phyloP scores from a whole-genome alignment of 345 rosid genomes.

The Bruguiera gymnorhiza region DNA sequence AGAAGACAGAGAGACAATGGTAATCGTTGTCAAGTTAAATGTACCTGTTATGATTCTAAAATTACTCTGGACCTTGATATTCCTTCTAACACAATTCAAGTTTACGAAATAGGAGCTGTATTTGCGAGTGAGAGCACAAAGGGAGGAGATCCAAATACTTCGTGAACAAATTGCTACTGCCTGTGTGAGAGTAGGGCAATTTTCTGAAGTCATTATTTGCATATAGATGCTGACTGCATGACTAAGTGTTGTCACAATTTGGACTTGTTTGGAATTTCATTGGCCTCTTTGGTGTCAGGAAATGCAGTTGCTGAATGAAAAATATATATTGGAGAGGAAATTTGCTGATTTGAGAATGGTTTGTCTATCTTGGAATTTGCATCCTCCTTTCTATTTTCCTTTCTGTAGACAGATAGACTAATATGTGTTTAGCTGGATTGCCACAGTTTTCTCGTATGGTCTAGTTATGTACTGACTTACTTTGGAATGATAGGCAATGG shows the following conservation, averaged over 20 bases:
- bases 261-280: conserved; percentile 7
- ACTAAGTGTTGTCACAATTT: conserved; percentile 9
- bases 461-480: conserved; percentile 17
- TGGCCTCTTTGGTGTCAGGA: conserved; percentile 52
- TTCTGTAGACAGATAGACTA: not conserved
- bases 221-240: not conserved
- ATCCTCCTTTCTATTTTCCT: not conserved
- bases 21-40: conserved; percentile 22
- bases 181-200: conserved; percentile 55
- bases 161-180: conserved; percentile 76
- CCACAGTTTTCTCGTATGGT: conserved; percentile 16
- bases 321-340: conserved; percentile 74
- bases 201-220: conserved; percentile 3
- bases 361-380: conserved; percentile 29
- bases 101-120: conserved; percentile 52
- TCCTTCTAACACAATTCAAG: conserved; percentile 20
- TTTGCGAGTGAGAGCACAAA: conserved; percentile 53
- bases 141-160: conserved; percentile 71
- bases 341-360: conserved; percentile 92
- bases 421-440: conserved; percentile 6
- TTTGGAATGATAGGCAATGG: conserved; percentile 62
- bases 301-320: conserved; percentile 74
- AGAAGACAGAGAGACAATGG: conserved; percentile 70
- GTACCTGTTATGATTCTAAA: conserved; percentile 4
- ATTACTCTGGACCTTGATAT: conserved; percentile 13